Evolutionary conservation across 2,329 filamentous ascomycete genomes (phyloP).

Genomic region (Cordyceps tenuipes): DNA sequence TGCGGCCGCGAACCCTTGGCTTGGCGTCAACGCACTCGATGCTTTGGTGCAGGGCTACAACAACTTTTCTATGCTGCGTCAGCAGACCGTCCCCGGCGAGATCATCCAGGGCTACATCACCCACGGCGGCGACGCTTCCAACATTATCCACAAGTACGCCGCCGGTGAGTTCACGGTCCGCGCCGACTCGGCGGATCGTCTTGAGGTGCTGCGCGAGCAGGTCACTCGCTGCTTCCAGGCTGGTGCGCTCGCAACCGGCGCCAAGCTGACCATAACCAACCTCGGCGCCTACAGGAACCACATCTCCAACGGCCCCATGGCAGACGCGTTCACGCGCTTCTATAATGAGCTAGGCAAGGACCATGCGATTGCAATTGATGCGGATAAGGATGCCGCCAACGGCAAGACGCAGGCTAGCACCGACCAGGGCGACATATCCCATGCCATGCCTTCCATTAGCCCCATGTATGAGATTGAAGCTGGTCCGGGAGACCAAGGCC

Average conservation of each 20-base stretch:
- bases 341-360: slow-evolving; percentile 30
- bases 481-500: slow-evolving; percentile 31
- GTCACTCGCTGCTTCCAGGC: slow-evolving; percentile 32
- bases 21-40: slow-evolving; percentile 50
- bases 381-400: slow-evolving; percentile 32
- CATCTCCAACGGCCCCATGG: slow-evolving; percentile 44
- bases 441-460: slow-evolving; percentile 47
- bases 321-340: slow-evolving; percentile 33
- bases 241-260: slow-evolving; percentile 34
- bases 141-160: slow-evolving; percentile 45
- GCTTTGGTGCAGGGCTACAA: slow-evolving; percentile 42
- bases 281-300: slow-evolving; percentile 43
- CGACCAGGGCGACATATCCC: slow-evolving; percentile 51
- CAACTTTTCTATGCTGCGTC: slow-evolving; percentile 41
- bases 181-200: slow-evolving; percentile 31
- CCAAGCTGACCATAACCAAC: slow-evolving; percentile 31
- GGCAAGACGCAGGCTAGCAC: slow-evolving; percentile 45
- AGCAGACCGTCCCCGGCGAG: slow-evolving; percentile 45
- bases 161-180: slow-evolving; percentile 37
- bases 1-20: slow-evolving; percentile 46
- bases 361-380: slow-evolving; percentile 24
- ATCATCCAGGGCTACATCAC: slow-evolving; percentile 43
- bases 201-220: slow-evolving; percentile 31
- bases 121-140: slow-evolving; percentile 42
- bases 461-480: slow-evolving; percentile 40